A percentile compares a stretch with the other conserved stretches of the same genome.
These are phyloP conservation scores for Jatropha multifida DNA, from an alignment of 441 rosid genomes.

Conservation along the genomic window DNA sequence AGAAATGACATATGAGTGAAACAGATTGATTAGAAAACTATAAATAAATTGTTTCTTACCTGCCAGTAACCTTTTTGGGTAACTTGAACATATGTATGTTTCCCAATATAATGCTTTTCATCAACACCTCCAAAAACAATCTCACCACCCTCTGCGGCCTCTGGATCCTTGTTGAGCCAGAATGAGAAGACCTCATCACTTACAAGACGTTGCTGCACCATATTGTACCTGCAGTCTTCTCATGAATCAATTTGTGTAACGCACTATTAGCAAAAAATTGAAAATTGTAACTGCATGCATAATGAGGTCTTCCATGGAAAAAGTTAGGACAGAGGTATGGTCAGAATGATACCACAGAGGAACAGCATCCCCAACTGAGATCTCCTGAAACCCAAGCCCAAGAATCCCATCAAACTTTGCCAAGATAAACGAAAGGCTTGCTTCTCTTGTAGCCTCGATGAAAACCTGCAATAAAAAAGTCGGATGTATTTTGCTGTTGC, in stretches of 20 bases:
- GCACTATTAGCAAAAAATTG: not conserved
- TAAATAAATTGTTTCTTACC: constrained; percentile 31
- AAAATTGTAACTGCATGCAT: not conserved
- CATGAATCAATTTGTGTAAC: constrained; percentile 12
- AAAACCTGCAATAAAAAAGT: constrained; percentile 45
- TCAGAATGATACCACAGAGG: constrained; percentile 60
- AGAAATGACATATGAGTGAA: not conserved
- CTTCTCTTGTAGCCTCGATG: constrained; percentile 69
- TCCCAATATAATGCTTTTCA: constrained; percentile 53
- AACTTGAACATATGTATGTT: constrained; percentile 69
- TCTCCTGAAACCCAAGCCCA: constrained; percentile 83
- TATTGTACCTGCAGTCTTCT: constrained; percentile 57
- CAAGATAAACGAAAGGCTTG: constrained; percentile 51
- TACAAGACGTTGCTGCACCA: constrained; percentile 59
- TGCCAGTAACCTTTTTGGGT: constrained; percentile 82
- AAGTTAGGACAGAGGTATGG: not conserved
- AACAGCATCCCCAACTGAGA: constrained; percentile 62
- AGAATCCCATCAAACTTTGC: constrained; percentile 79
- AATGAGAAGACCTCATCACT: constrained; percentile 63
- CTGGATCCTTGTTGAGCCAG: constrained; percentile 67
- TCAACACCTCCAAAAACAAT: constrained; percentile 88
- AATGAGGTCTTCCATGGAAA: not conserved
- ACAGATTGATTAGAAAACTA: not conserved
- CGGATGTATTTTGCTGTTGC: not conserved
- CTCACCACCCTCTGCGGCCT: constrained; percentile 60